These are phyloP conservation scores for Pseudogymnoascus sp. DNA, from an alignment of 2,329 filamentous ascomycete species.

Conservation along the genomic window DNA sequence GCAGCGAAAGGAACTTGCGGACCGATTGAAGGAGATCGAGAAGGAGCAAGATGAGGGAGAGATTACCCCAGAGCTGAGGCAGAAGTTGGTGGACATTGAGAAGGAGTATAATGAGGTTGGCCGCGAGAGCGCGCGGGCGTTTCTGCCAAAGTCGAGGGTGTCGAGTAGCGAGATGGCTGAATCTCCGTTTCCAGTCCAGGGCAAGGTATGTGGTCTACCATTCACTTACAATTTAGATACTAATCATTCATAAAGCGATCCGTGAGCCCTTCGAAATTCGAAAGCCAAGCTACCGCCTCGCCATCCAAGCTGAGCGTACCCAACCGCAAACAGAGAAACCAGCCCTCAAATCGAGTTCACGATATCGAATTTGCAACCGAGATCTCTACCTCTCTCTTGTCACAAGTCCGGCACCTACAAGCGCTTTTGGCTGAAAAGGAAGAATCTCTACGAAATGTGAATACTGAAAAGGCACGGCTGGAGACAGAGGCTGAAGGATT, in stretches of 20 bases:
- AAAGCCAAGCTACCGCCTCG: slow-evolving; percentile 74
- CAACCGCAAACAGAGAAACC: slow-evolving; percentile 82
- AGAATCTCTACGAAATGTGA: slow-evolving; percentile 68
- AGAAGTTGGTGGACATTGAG: slow-evolving; percentile 79
- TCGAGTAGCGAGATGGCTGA: slow-evolving; percentile 55
- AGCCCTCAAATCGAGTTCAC: slow-evolving; percentile 78
- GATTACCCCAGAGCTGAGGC: slow-evolving; percentile 72
- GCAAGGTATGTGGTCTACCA: slow-evolving; percentile 31
- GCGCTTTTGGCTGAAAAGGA: slow-evolving; percentile 78
- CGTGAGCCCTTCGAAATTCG: slow-evolving; percentile 68
- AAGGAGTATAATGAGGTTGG: slow-evolving; percentile 93
- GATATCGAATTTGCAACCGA: slow-evolving; percentile 98
- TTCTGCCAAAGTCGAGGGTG: slow-evolving; percentile 75
- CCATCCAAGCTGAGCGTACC: slow-evolving; percentile 84
- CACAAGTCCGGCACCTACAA: slow-evolving; percentile 89
- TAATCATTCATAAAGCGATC: slow-evolving; percentile 45
- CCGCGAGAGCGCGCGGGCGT: slow-evolving; percentile 78
- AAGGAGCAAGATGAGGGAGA: slow-evolving; percentile 67
- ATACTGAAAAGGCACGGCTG: slow-evolving; percentile 66
- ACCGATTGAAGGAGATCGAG: slow-evolving; percentile 78
- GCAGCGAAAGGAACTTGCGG: slow-evolving; percentile 75
- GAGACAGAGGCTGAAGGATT: slow-evolving; percentile 77
- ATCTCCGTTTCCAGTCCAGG: slow-evolving; percentile 37
- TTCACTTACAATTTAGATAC: slow-evolving; percentile 7
- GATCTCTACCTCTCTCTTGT: slow-evolving; percentile 87